Base-by-base conservation (phyloP, 2,329 filamentous ascomycete species). In the Hypoxylon sp. region DNA sequence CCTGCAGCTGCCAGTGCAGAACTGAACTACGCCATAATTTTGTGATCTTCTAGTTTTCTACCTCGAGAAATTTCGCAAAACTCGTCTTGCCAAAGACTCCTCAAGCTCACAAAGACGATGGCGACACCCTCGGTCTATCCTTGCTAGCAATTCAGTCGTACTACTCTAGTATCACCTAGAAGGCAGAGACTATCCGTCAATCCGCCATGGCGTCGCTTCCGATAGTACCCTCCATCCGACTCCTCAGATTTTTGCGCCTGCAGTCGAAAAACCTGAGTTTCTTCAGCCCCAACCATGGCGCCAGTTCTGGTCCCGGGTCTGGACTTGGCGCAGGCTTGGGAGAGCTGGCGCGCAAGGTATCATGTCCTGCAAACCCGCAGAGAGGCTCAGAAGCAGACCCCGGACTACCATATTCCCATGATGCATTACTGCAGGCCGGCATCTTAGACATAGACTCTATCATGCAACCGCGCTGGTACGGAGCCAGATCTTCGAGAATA, bases 211-310 rank as follows among this genome's bases (percentile, higher is more conserved):
- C 77, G 63, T 74, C 75, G 58, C 67, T 79, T 62, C 65, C 72
- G 35, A 77, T 78, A 45, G 82, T 80, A 48, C 83, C 83, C 21
- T 86, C 83, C 48, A 75, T 74, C 64, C 78, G 73, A 56, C 83
- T 94, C 17, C 79, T 95, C 62, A 87, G 86, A 65, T 94, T 91
- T 73, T 81, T 95, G 62, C 87, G 86, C 65, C 84, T 80, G 50
- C 90, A 93, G 73, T 86, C 89, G 63, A 83, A 89, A 66, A 79
- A 79, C 51, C 70, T 83, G 41, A 78, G 76, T 61, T 82, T 84
- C 67, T 81, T 83, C 72, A 77, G 71, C 51, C 71, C 76, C 50
- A 79, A 76, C 67, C 69, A 72, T 54, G 58, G 53, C 26, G 24
- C 18, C 7, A 31, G 50, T 2, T 11, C 45, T n/a, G 49, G 41